Conservation (phyloP, 768 basidiomycete genomes). For the Podaxis pistillaris region DNA sequence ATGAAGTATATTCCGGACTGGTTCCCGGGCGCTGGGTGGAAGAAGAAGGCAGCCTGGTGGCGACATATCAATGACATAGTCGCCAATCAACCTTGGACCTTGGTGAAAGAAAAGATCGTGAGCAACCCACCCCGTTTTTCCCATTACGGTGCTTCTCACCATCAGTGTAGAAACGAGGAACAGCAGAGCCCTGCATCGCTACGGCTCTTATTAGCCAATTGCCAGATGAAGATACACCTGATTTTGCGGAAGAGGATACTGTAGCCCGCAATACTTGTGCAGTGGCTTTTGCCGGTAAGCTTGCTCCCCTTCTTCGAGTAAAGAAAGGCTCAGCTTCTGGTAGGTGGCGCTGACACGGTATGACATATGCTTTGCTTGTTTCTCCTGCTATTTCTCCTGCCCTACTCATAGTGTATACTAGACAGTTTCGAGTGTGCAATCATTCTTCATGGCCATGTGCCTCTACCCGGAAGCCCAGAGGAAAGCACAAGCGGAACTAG, state of each 20-base stretch:
- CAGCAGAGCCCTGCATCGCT: conserved; percentile 5
- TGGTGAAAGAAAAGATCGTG: conserved; percentile 30
- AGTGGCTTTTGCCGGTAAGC: neutral
- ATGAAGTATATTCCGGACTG: conserved; percentile 37
- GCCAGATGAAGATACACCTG: neutral
- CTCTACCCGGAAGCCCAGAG: conserved; percentile 20
- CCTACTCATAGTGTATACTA: neutral
- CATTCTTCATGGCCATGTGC: conserved; percentile 20
- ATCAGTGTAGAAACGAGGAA: neutral
- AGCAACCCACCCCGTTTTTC: conserved; percentile 1
- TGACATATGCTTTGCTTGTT: neutral
- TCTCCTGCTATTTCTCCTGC: neutral
- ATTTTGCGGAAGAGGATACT: neutral
- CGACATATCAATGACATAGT: conserved; percentile 24
- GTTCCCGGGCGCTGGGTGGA: conserved; percentile 38
- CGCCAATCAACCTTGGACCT: conserved; percentile 32
- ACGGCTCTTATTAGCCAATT: conserved; percentile 5
- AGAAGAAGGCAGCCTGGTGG: conserved; percentile 32
- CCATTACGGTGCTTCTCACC: neutral
- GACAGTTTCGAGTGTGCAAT: conserved; percentile 15
- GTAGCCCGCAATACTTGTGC: neutral
- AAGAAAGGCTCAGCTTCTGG: neutral
- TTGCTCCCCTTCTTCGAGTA: neutral
- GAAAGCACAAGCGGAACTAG: conserved; percentile 36
- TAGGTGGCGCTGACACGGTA: conserved; percentile 17